Percentiles rank a stretch among this genome's conserved stretches.
Evolutionary conservation across 2,329 filamentous ascomycete genomes (phyloP).

Genomic region (Botrytis fabae): DNA sequence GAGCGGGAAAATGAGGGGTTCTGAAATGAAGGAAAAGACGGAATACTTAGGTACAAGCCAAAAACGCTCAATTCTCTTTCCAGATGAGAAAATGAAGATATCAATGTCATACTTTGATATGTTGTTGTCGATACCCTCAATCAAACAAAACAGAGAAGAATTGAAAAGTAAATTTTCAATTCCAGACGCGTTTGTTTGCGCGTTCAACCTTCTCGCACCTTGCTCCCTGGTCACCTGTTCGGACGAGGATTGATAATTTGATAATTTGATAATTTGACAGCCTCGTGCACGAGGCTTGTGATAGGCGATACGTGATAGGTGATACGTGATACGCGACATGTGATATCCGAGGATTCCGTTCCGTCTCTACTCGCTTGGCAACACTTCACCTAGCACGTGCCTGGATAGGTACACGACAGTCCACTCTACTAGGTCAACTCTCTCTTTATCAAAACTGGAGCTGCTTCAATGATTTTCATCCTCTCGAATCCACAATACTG

Average conservation of each 20-base stretch:
- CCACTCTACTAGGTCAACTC: not conserved
- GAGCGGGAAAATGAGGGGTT: not conserved
- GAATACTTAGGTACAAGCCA: not conserved
- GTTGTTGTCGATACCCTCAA: not conserved
- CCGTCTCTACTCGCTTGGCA: not conserved
- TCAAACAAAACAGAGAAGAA: not conserved
- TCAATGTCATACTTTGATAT: not conserved
- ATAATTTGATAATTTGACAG: not conserved
- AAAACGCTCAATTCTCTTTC: not conserved
- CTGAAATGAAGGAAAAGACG: not conserved
- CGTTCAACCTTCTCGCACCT: not conserved
- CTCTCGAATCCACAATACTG: not conserved
- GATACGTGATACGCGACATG: too few relatives aligned
- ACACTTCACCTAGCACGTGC: not conserved
- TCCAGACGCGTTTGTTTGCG: constrained; percentile 1
- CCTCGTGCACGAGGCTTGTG: not conserved
- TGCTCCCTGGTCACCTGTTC: not conserved
- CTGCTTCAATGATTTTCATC: constrained; percentile 6
- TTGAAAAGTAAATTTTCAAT: not conserved
- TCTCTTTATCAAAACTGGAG: constrained; percentile 3
- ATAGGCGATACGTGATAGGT: too few relatives aligned
- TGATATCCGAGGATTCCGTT: not conserved
- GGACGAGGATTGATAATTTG: not conserved
- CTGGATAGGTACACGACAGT: too few relatives aligned
- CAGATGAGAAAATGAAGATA: not conserved